Percentiles rank a stretch among this genome's conserved stretches.
Conservation (phyloP, 768 basidiomycete species). For the Pulveroboletus ravenelii region DNA sequence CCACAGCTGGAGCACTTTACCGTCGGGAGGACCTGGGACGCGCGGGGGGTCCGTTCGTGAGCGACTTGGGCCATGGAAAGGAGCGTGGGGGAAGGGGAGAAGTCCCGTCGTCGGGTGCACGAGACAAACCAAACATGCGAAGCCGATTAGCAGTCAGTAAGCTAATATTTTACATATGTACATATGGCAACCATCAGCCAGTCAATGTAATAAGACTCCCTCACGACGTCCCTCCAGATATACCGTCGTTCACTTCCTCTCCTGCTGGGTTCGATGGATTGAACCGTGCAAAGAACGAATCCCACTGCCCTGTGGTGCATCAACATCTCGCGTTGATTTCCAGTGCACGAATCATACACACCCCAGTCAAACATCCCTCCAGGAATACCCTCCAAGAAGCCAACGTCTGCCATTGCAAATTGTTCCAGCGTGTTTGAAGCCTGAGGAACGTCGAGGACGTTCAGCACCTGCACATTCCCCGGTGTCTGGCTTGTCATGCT, state of each 20-base stretch:
- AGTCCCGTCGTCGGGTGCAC: conserved; percentile 6
- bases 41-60: conserved; percentile 19
- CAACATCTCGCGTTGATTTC: neutral
- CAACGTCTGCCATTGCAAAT: conserved; percentile 61
- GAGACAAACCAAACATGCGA: neutral
- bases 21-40: conserved; percentile 69
- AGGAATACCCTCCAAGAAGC: conserved; percentile 74
- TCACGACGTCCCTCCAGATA: neutral
- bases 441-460: conserved; percentile 61
- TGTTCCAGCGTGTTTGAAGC: conserved; percentile 54
- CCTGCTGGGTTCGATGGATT: conserved; percentile 12
- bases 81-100: conserved; percentile 8
- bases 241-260: neutral
- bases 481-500: conserved; percentile 30
- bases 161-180: conserved; percentile 15
- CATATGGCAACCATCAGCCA: conserved; percentile 2
- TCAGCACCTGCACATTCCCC: conserved; percentile 71
- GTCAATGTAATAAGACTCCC: too few relatives aligned
- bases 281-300: conserved; percentile 71
- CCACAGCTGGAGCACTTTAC: conserved; percentile 84
- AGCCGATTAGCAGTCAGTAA: conserved; percentile 11
- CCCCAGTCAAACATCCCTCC: conserved; percentile 87
- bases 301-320: conserved; percentile 64
- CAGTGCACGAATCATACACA: conserved; percentile 33
- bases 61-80: conserved; percentile 25